Evolutionary conservation across 2,329 filamentous ascomycete genomes (phyloP), one percentile per base, ranked within the genome.

Genomic region (Hypoxylon rubiginosum): DNA sequence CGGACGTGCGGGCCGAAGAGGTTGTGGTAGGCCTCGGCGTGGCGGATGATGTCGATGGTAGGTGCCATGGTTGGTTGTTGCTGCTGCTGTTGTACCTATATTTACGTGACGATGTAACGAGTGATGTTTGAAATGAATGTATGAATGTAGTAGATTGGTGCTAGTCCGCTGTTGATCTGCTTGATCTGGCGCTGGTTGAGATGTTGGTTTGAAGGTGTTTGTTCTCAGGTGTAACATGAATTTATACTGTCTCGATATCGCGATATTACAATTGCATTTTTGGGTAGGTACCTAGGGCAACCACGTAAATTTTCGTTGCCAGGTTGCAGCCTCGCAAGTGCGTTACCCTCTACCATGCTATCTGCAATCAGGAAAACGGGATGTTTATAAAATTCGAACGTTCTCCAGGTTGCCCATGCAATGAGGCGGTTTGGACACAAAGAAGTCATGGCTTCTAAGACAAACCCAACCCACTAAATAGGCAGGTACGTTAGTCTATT

Each of bases 21-120:
- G 78, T 97, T 97, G 85, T 97, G 93, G 75, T 86, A 87, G 79
- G 92, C 92, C 80, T 92, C 82, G 8, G 89, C 91, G 78, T 92
- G 90, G 79, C 91, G 90, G 75, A 93, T 85, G 70, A 91, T 82
- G 77, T 91, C 87, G 70, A 92, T 82, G 26, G 82, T 87, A 24
- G 83, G 82, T 3, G 81, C 73, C 83, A 67, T 67, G 9, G 13
- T 36, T 19, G 39, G n/a, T 41, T n/a, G 3, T n/a, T 32, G 32
- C n/a, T n/a, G 26, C 19, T 52, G 13, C 13, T 17, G 21, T n/a
- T n/a, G n/a, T n/a, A n/a, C n/a, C n/a, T 46, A 26, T 46, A 21
- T 36, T 36, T 36, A 13, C 34, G 11, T 36, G 13, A 36, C 10
- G 34, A 36, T 36, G 11, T 15, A 36, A 13, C 10, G 45, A 26